A percentile compares a stretch with the other conserved stretches of the same genome.
Conservation (phyloP, 257 asterid species). For the Solanum pennellii region DNA sequence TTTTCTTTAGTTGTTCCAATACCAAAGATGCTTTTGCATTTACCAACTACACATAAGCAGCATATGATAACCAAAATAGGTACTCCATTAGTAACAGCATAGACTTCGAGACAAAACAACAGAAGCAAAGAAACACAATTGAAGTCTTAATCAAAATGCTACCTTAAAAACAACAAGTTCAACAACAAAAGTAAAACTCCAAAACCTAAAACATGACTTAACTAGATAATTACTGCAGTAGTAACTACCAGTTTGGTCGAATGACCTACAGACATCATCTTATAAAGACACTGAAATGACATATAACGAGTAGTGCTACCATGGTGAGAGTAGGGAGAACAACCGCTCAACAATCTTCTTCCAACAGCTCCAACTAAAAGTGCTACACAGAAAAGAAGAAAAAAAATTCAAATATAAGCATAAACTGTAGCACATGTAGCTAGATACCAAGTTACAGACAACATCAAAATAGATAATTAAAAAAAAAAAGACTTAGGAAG, state of each 20-base stretch:
- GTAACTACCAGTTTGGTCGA: not conserved
- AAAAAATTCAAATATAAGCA: not conserved
- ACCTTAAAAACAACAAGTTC: not conserved
- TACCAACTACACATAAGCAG: not conserved
- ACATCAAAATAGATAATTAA: not conserved
- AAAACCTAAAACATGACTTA: not conserved
- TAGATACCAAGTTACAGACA: not conserved
- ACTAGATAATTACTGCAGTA: not conserved
- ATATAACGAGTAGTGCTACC: not conserved
- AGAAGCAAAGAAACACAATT: not conserved
- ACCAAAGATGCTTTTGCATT: not conserved
- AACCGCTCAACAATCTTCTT: not conserved
- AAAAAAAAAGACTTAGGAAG: not conserved
- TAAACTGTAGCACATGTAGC: not conserved
- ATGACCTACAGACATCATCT: not conserved
- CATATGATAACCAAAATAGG: not conserved
- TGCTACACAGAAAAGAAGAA: not conserved
- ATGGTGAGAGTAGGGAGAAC: not conserved
- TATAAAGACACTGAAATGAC: not conserved
- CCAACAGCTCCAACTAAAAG: not conserved
- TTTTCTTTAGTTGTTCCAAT: not conserved
- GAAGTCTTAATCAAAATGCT: not conserved
- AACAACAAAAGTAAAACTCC: not conserved
- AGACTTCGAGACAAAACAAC: not conserved
- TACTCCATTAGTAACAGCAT: not conserved